These are phyloP conservation scores for Thermomyces lanuginosus DNA, from an alignment of 2,329 filamentous ascomycete genomes.

Conservation along the genomic window DNA sequence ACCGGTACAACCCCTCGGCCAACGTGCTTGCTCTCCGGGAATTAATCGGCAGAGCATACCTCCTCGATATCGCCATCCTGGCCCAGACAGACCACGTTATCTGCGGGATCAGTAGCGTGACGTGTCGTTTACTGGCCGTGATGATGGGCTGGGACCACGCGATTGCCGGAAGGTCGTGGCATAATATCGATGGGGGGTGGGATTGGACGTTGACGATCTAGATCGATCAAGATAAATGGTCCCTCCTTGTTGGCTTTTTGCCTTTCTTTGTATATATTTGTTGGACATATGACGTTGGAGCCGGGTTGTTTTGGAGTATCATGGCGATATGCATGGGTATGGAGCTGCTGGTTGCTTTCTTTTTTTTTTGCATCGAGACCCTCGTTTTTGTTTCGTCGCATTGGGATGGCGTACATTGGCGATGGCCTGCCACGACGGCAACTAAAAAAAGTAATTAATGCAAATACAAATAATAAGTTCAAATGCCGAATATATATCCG, in stretches of 20 bases:
- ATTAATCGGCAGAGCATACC: constrained; percentile 62
- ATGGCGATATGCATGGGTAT: too few species aligned
- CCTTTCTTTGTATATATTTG: background rate
- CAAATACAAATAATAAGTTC: too few species aligned
- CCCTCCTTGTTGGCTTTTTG: background rate
- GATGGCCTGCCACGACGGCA: background rate
- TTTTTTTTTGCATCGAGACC: too few species aligned
- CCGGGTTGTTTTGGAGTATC: too few species aligned
- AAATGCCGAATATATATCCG: too few species aligned
- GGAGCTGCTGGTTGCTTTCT: too few species aligned
- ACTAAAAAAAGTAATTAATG: background rate
- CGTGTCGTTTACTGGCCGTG: constrained; percentile 58
- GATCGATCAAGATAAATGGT: too few species aligned
- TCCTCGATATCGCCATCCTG: constrained; percentile 64
- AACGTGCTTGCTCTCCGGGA: constrained; percentile 50
- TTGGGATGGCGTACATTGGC: too few species aligned
- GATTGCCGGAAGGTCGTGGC: constrained; percentile 46
- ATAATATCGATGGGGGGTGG: constrained; percentile 61
- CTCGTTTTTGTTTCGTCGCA: too few species aligned
- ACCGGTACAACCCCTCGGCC: too few species aligned
- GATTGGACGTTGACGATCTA: constrained; percentile 38
- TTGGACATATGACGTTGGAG: too few species aligned
- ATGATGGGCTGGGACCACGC: constrained; percentile 71
- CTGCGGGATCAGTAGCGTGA: constrained; percentile 51
- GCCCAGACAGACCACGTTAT: constrained; percentile 53